These are phyloP conservation scores for Penicillium chermesinum DNA, from an alignment of 495 filamentous ascomycete genomes.

Conservation along the genomic window DNA sequence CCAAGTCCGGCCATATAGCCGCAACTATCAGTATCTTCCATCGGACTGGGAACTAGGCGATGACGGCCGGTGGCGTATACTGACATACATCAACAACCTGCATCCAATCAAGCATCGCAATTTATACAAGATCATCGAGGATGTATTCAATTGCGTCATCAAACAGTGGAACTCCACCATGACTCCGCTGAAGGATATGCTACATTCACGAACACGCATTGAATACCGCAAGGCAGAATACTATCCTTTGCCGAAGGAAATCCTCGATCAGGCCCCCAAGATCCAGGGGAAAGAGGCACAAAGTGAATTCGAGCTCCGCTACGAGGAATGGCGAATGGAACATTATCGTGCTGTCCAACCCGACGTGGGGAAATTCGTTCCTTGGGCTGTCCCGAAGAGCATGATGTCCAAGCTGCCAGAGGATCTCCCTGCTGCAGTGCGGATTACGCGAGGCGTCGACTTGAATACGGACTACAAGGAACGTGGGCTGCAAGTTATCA, in stretches of 20 bases:
- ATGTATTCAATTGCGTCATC: conserved; percentile 34
- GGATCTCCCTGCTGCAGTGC: conserved; percentile 19
- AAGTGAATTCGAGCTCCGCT: conserved; percentile 22
- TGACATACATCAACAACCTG: conserved; percentile 46
- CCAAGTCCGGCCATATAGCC: conserved; percentile 25
- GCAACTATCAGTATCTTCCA: conserved; percentile 36
- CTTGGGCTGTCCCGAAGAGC: conserved; percentile 28
- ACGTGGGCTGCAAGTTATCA: conserved; percentile 35
- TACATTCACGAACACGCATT: conserved; percentile 28
- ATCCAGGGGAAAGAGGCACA: conserved; percentile 15
- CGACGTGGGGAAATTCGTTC: conserved; percentile 26
- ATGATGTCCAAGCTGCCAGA: conserved; percentile 22
- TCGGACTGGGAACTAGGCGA: conserved; percentile 28
- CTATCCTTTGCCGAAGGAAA: conserved; percentile 18
- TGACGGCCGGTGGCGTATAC: conserved; percentile 27
- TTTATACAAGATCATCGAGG: conserved; percentile 40
- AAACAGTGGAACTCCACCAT: conserved; percentile 39
- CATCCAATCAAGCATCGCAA: conserved; percentile 33
- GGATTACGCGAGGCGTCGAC: conserved; percentile 24
- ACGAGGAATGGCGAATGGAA: conserved; percentile 24
- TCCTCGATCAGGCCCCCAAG: conserved; percentile 14
- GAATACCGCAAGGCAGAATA: conserved; percentile 33
- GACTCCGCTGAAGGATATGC: conserved; percentile 34
- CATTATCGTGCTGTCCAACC: conserved; percentile 24
- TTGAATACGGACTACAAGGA: conserved; percentile 36